A percentile compares a stretch with the other conserved stretches of the same genome.
These are phyloP conservation scores for Chalaropsis thielavioides DNA, from an alignment of 2,329 filamentous ascomycete species.

Conservation along the genomic window DNA sequence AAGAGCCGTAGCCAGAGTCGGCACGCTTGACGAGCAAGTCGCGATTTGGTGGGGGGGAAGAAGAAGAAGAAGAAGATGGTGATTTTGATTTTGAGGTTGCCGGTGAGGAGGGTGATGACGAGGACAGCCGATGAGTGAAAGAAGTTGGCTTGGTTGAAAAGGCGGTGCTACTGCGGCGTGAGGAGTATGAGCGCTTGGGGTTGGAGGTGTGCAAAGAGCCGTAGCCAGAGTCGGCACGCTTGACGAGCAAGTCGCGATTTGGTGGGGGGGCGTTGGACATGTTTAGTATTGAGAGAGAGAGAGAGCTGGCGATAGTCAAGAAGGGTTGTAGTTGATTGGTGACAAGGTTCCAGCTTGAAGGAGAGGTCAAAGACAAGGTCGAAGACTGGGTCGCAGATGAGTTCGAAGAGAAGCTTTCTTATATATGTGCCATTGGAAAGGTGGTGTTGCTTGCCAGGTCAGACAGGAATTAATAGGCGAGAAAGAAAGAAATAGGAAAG, in stretches of 20 bases:
- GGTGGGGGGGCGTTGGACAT: not conserved
- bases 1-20: conserved; percentile 46
- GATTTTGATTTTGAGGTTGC: not conserved
- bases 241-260: conserved; percentile 30
- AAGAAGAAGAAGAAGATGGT: conserved; percentile 25
- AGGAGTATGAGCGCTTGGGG: conserved; percentile 26
- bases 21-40: conserved; percentile 36
- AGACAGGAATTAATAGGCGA: not conserved
- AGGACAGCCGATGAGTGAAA: not conserved
- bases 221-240: conserved; percentile 45
- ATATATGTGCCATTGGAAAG: not conserved
- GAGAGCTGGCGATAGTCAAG: not conserved
- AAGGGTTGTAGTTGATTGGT: not conserved
- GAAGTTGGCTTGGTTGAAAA: conserved; percentile 19
- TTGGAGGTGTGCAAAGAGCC: conserved; percentile 34
- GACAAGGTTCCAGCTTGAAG: not conserved
- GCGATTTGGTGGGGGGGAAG: too few relatives aligned
- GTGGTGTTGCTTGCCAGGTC: not conserved
- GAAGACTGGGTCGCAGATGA: not conserved
- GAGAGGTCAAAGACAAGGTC: not conserved
- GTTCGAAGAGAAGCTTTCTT: not conserved
- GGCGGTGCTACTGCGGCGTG: conserved; percentile 23
- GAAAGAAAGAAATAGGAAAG: not conserved
- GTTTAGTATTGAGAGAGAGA: not conserved
- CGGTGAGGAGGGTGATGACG: not conserved